Percentiles rank a stretch among this genome's conserved stretches.
These are phyloP conservation scores for Alternaria atra DNA, from an alignment of 2,329 filamentous ascomycete species.

Conservation along the genomic window DNA sequence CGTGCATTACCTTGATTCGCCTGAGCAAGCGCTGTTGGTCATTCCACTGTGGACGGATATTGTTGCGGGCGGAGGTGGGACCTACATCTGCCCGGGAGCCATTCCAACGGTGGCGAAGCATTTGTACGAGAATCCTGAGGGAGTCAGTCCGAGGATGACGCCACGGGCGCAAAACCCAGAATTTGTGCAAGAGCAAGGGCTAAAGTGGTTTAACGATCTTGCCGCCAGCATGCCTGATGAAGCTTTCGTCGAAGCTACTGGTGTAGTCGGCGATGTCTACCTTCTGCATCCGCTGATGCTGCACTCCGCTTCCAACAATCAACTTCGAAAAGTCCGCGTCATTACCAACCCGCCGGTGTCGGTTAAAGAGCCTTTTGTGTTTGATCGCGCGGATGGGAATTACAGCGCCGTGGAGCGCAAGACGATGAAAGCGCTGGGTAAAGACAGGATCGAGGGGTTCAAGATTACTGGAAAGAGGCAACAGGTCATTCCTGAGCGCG, in stretches of 20 bases:
- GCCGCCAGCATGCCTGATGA: slow-evolving; percentile 45
- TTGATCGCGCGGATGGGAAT: slow-evolving; percentile 59
- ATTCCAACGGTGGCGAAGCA: slow-evolving; percentile 67
- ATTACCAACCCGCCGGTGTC: slow-evolving; percentile 66
- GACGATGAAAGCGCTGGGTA: slow-evolving; percentile 62
- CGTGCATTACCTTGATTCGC: slow-evolving; percentile 74
- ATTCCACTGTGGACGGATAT: slow-evolving; percentile 75
- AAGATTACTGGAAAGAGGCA: slow-evolving; percentile 61
- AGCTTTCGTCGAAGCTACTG: slow-evolving; percentile 64
- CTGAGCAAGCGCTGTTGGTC: slow-evolving; percentile 73
- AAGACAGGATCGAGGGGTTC: slow-evolving; percentile 62
- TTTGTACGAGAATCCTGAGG: slow-evolving; percentile 68
- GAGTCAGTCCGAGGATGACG: slow-evolving; percentile 72
- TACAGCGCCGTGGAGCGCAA: slow-evolving; percentile 67
- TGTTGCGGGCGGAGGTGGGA: slow-evolving; percentile 67
- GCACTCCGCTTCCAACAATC: slow-evolving; percentile 64
- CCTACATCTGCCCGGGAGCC: slow-evolving; percentile 69
- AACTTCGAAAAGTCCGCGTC: slow-evolving; percentile 57
- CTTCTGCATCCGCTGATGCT: slow-evolving; percentile 69
- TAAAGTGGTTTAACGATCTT: slow-evolving; percentile 58
- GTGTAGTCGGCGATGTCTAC: slow-evolving; percentile 65
- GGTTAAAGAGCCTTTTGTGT: slow-evolving; percentile 62
- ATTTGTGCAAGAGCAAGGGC: slow-evolving; percentile 55
- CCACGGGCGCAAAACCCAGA: slow-evolving; percentile 60
- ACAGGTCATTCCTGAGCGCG: slow-evolving; percentile 59